A percentile compares a stretch with the other conserved stretches of the same genome.
phyloP scores from a whole-genome alignment of 495 filamentous ascomycete species.

The Penicillium manginii region DNA sequence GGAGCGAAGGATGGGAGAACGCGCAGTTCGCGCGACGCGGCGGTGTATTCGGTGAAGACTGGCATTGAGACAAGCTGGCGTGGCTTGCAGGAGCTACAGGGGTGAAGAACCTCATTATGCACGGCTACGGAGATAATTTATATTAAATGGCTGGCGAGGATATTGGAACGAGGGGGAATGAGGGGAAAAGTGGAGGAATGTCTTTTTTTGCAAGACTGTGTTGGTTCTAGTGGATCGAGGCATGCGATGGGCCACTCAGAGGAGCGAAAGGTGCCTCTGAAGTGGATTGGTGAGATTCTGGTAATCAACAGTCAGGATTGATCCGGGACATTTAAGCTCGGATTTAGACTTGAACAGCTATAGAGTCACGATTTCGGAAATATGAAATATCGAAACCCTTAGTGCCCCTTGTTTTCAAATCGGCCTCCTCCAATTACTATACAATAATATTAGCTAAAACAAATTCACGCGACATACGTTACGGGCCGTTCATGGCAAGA shows the following conservation, averaged over 20 bases:
- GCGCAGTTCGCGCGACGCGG: conserved; percentile 43
- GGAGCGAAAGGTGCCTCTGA: neutral
- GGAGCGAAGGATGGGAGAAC: conserved; percentile 47
- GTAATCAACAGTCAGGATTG: conserved; percentile 25
- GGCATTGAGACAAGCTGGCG: conserved; percentile 35
- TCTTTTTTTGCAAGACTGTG: neutral
- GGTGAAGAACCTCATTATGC: neutral
- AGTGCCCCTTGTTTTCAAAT: too few species aligned
- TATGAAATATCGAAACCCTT: too few species aligned
- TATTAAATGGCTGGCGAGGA: conserved; percentile 1
- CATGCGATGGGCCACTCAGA: conserved; percentile 9
- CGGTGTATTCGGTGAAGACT: conserved; percentile 47
- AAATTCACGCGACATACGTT: too few species aligned
- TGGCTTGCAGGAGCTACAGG: neutral
- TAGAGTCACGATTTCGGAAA: neutral
- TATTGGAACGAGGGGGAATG: conserved; percentile 18
- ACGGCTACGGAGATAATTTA: conserved; percentile 4
- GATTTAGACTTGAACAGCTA: conserved; percentile 7
- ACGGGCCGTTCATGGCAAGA: too few species aligned
- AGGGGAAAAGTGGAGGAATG: conserved; percentile 9
- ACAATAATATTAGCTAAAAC: too few species aligned
- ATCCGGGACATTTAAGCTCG: neutral
- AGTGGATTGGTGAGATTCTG: conserved; percentile 29
- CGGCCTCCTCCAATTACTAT: too few species aligned
- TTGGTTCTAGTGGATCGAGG: conserved; percentile 19